Conservation (phyloP, 495 filamentous ascomycete genomes). For the Penicillium paxilli region DNA sequence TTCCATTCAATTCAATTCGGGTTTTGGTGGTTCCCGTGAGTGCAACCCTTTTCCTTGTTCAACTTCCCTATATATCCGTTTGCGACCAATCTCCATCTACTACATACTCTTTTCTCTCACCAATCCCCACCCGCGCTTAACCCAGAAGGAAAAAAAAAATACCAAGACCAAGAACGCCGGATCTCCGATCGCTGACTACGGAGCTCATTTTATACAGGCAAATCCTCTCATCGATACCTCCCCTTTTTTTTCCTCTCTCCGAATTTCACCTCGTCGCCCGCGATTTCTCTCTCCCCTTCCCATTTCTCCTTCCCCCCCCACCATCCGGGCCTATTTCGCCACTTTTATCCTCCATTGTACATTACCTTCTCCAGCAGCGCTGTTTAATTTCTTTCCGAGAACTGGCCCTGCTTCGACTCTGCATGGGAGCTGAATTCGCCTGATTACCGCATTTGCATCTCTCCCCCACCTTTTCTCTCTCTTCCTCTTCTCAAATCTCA, state of each 20-base stretch:
- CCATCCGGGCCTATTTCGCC: conserved; percentile 8
- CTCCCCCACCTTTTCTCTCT: conserved; percentile 8
- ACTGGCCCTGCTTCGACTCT: not conserved
- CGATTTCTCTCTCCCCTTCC: conserved; percentile 3
- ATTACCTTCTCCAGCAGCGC: conserved; percentile 21
- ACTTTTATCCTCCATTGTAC: conserved; percentile 14
- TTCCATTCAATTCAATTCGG: too few species aligned
- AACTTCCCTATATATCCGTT: not conserved
- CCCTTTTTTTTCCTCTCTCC: not conserved
- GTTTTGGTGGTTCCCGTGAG: conserved; percentile 23
- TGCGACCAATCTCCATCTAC: not conserved
- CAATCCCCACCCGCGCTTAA: not conserved
- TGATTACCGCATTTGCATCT: not conserved
- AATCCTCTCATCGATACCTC: conserved; percentile 1
- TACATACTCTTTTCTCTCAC: conserved; percentile 1
- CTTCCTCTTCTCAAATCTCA: not conserved
- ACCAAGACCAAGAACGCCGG: not conserved
- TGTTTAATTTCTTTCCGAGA: conserved; percentile 14
- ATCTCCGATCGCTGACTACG: not conserved
- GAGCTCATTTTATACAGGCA: conserved; percentile 3
- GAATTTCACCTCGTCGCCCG: not conserved
- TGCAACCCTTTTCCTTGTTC: not conserved
- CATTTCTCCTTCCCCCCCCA: not conserved
- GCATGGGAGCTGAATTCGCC: conserved; percentile 3
- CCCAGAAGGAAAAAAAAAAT: not conserved